phyloP scores from a whole-genome alignment of 2,329 filamentous ascomycete genomes.

The Elsinoe ampelina region DNA sequence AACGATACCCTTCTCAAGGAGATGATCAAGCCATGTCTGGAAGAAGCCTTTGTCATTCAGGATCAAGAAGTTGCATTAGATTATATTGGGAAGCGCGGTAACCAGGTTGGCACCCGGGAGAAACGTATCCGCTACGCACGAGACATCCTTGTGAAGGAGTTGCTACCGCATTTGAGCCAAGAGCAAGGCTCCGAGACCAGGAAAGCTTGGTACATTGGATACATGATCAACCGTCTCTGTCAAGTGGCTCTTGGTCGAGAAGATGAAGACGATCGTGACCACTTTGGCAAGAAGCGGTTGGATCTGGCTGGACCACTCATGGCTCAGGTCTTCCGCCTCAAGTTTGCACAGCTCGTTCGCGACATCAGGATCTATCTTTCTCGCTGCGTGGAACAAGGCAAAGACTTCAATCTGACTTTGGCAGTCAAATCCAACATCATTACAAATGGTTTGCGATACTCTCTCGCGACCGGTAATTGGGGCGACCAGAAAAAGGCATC shows the following conservation, averaged over 20 bases:
- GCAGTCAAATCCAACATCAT: conserved; percentile 87
- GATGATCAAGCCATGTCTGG: conserved; percentile 93
- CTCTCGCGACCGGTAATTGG: conserved; percentile 96
- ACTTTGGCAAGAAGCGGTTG: conserved; percentile 96
- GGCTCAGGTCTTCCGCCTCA: conserved; percentile 88
- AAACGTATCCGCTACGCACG: conserved; percentile 86
- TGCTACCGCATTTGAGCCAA: conserved; percentile 93
- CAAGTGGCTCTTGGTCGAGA: conserved; percentile 88
- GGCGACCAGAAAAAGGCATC: conserved; percentile 98
- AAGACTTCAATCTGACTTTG: conserved; percentile 81
- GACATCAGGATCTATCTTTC: conserved; percentile 88
- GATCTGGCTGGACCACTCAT: conserved; percentile 90
- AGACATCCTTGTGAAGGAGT: conserved; percentile 94
- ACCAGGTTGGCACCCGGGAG: conserved; percentile 64
- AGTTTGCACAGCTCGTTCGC: conserved; percentile 82
- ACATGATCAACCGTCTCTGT: conserved; percentile 94
- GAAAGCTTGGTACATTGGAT: conserved; percentile 96
- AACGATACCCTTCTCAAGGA: conserved; percentile 96
- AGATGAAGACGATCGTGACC: conserved; percentile 94
- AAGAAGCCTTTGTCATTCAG: conserved; percentile 93
- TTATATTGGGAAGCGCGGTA: conserved; percentile 88
- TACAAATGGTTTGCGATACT: conserved; percentile 92
- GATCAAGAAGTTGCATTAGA: conserved; percentile 90
- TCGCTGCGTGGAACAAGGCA: conserved; percentile 78
- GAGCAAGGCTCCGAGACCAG: conserved; percentile 87